phyloP scores from a whole-genome alignment of 768 basidiomycete genomes.

The Dictyophora rubrovolvata region DNA sequence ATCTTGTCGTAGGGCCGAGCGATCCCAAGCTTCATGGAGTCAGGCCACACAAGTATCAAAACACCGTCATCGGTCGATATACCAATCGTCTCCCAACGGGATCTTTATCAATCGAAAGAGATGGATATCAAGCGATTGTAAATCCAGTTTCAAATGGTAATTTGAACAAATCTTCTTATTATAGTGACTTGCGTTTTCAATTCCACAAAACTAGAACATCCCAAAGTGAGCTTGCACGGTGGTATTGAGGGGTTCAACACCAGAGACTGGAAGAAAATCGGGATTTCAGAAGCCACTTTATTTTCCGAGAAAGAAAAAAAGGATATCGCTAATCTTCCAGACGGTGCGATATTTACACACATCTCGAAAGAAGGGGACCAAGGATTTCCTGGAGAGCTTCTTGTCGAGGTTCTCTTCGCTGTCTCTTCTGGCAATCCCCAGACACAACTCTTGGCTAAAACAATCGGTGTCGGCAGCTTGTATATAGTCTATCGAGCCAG shows the following conservation, averaged over 20 bases:
- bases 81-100: conserved; percentile 64
- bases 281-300: conserved; percentile 30
- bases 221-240: conserved; percentile 58
- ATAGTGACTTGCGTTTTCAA: not conserved
- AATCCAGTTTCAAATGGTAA: conserved; percentile 30
- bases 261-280: conserved; percentile 36
- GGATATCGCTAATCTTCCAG: conserved; percentile 27
- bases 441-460: conserved; percentile 18
- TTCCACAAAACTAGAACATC: conserved; percentile 7
- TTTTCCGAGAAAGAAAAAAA: conserved; percentile 47
- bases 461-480: conserved; percentile 51
- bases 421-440: conserved; percentile 24
- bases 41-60: conserved; percentile 50
- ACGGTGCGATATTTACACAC: conserved; percentile 44
- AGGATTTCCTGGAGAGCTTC: conserved; percentile 55
- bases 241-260: conserved; percentile 59
- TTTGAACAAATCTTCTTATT: not conserved
- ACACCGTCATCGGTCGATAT: conserved; percentile 64
- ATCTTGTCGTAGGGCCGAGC: conserved; percentile 68
- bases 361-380: conserved; percentile 58
- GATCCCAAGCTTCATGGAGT: conserved; percentile 41
- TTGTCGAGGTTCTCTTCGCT: conserved; percentile 47
- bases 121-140: conserved; percentile 40
- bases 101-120: conserved; percentile 39
- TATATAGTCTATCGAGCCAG: conserved; percentile 61